Evolutionary conservation across 2,329 filamentous ascomycete species (phyloP), one percentile per base, ranked within the genome.

Genomic region (Fusarium secorum): DNA sequence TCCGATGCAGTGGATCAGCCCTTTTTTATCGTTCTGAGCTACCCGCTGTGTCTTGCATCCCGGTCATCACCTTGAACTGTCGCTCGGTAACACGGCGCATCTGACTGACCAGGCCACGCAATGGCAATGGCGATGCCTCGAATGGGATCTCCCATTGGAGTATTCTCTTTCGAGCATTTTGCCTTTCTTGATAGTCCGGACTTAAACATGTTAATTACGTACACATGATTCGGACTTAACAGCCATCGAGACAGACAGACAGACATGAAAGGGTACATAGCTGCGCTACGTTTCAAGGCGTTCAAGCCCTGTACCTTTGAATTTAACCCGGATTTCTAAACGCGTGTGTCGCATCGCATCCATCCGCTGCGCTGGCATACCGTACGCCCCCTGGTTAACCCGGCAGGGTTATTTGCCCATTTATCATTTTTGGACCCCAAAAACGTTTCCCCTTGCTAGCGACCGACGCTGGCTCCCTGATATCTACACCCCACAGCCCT

Each of bases 1-100:
- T 71, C 62, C 67, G 53, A 70, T 71, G 63, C 54, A 60, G 57
- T 68, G 62, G 57, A 70, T 58, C 64, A 63, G 46, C 48, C 41
- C 39, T 66, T 58, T 41, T 45, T 56, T 32, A 44, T 42, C 60
- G 58, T 61, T 48, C 53, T 66, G 38, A 61, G 32, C 52, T 66
- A 53, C 49, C 62, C 55, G 54, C 55, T 54, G 63, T 66, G 63
- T 66, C 63, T 66, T 67, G 64, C 64, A 70, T 70, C 61, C 66
- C 54, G 51, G 66, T 66, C 54, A 70, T 66, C 51, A 61, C 53
- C 46, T 70, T 61, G 54, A 60, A 66, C 54, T 52, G 30, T 60
- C 35, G 17, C 41, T 60, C 36, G 55, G 61, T 59, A 45, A 60
- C 64, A 66, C 53, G 28, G 56, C 51, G 36, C 32, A 42, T 45